Conservation (phyloP, 1,139 yeast species). For the Spencermartinsiella ligniputridi region DNA sequence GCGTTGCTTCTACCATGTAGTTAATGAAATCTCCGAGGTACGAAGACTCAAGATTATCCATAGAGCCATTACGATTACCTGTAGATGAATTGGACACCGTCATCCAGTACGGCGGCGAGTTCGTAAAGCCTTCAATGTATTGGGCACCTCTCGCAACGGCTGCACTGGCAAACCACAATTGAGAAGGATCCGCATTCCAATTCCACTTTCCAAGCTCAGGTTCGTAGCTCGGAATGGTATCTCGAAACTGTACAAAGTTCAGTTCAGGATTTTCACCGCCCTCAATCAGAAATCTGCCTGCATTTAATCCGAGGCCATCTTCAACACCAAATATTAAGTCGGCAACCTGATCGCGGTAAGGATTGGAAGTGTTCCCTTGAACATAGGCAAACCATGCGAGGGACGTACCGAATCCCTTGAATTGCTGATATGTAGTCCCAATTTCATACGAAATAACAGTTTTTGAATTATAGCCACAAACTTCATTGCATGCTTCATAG, state of each 20-base stretch:
- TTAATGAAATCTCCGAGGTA: background rate
- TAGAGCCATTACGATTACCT: background rate
- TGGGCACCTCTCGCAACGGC: background rate
- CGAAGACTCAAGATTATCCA: background rate
- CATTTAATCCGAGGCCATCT: background rate
- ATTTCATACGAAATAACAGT: background rate
- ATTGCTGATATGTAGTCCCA: background rate
- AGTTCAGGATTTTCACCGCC: slow-evolving; percentile 1
- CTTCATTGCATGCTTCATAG: slow-evolving; percentile 1
- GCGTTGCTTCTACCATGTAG: background rate
- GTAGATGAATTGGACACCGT: background rate
- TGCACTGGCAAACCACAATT: background rate
- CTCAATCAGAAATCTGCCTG: slow-evolving; percentile 1
- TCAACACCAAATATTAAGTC: background rate
- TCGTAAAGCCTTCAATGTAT: background rate
- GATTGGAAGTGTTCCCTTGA: background rate
- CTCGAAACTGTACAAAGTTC: background rate
- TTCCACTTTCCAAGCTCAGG: background rate
- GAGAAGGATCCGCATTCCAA: background rate
- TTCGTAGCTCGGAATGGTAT: background rate
- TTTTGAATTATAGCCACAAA: background rate
- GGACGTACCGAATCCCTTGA: background rate
- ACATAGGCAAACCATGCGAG: background rate
- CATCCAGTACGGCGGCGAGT: slow-evolving; percentile 1
- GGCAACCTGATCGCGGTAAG: background rate